These are phyloP conservation scores for Cryptococcus jaspeensis DNA, from an alignment of 1,284 basidiomycete genomes.

Conservation along the genomic window DNA sequence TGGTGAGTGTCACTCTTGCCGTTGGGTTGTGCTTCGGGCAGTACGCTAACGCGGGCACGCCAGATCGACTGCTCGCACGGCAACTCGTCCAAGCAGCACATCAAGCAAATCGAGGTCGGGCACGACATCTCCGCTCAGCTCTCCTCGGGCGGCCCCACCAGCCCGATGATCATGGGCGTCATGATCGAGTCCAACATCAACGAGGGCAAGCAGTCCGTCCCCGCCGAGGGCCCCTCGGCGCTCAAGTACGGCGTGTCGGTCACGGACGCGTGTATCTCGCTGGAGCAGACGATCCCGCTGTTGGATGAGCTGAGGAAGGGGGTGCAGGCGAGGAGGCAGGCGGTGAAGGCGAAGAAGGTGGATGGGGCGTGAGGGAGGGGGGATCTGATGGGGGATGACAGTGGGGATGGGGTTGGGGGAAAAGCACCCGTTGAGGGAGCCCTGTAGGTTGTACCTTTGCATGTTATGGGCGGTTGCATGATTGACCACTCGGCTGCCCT, in stretches of 20 bases:
- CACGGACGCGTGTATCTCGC: conserved; percentile 73
- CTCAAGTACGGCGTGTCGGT: conserved; percentile 74
- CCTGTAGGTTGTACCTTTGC: no score
- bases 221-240: conserved; percentile 68
- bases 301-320: conserved; percentile 78
- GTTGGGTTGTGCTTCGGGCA: not conserved
- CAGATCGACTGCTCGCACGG: conserved; percentile 90
- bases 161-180: conserved; percentile 82
- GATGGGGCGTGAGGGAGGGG: conserved; percentile 18
- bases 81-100: conserved; percentile 62
- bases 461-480: no score
- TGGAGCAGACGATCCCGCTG: conserved; percentile 78
- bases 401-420: not conserved
- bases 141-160: conserved; percentile 61
- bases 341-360: conserved; percentile 38
- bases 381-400: not conserved
- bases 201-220: conserved; percentile 76
- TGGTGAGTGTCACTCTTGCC: conserved; percentile 60
- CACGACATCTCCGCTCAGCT: conserved; percentile 49
- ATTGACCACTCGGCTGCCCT: no score
- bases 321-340: conserved; percentile 67
- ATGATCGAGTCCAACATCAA: conserved; percentile 96
- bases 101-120: conserved; percentile 58
- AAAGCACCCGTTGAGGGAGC: conserved; percentile 2
- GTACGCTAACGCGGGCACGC: not conserved